Evolutionary conservation across 352 stramenopile species (phyloP), one percentile per base, ranked within the genome.

Genomic region (Phytopythium helicoides): DNA sequence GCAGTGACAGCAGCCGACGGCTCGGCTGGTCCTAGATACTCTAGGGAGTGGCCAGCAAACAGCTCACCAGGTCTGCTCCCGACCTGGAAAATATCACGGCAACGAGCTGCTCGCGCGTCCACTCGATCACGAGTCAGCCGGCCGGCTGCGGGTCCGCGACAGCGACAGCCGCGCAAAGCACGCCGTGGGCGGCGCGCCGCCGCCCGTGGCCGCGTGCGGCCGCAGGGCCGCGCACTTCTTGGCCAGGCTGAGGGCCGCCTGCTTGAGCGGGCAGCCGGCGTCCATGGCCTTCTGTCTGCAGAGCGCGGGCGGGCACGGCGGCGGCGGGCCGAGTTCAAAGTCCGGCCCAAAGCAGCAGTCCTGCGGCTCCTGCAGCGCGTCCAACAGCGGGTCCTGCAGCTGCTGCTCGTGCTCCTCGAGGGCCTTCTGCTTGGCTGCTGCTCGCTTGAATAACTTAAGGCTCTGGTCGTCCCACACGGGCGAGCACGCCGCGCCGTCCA

Each of bases 211-310:
- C 21, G 46, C 18, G 5, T 52, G 26, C n/a, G 6, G 46, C 10
- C 28, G 46, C 28, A 42, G 18, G 19, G 46, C 6, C 46, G 46
- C 21, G 18, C 31, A 34, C 19, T 52, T 52, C 18, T 41, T 28
- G 3, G 46, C 31, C 46, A 52, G 21, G 10, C 11, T 11, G 28
- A 52, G 12, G 28, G 46, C 44, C 16, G 44, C 46, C 46, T 52
- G 28, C 46, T 52, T 40, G 31, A 52, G 19, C 14, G 46, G 46
- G 33, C 62, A 36, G 21, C 39, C 54, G 16, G 37, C 59, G 55
- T 78, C 68, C 45, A 53, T 66, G 25, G 68, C 68, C 41, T 72
- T 57, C 58, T 78, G 68, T 0, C 68, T 65, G 51, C 69, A 58
- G n/a, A 78, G 41, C 50, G 49, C 44, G 6, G 68, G 65, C 22